Conservation (phyloP, 306 rosid species). For the Ormosia semicastrata region DNA sequence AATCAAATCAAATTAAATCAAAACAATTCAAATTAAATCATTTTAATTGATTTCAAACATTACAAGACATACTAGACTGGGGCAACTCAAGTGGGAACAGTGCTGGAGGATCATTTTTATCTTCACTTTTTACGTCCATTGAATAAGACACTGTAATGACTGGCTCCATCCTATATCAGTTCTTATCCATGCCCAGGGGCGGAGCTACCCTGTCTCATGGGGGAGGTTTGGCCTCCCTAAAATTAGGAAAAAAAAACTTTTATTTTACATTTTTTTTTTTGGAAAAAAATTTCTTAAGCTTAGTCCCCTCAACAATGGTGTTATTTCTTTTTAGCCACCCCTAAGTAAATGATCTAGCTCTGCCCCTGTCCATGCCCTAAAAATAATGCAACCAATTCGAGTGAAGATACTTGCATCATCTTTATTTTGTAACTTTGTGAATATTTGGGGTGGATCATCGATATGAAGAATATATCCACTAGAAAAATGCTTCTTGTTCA, state of each 20-base stretch:
- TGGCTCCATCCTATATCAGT: not conserved
- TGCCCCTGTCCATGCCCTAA: not conserved
- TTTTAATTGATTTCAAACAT: too few species aligned
- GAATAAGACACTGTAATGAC: not conserved
- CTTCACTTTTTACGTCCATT: conserved; percentile 4
- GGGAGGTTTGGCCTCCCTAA: too few species aligned
- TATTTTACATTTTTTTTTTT: too few species aligned
- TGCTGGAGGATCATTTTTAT: not conserved
- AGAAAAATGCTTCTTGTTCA: not conserved
- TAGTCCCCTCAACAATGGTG: too few species aligned
- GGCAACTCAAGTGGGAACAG: not conserved
- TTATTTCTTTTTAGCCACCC: too few species aligned
- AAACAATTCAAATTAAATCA: too few species aligned
- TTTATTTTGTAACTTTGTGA: conserved; percentile 14
- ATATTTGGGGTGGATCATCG: not conserved
- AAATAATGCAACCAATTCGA: not conserved
- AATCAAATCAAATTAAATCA: too few species aligned
- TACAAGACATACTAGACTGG: not conserved
- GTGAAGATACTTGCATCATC: conserved; percentile 11
- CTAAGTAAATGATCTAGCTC: too few species aligned
- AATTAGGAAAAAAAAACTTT: too few species aligned
- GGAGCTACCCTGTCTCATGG: too few species aligned
- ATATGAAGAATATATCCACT: conserved; percentile 8
- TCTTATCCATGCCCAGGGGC: not conserved
- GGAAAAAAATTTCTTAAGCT: too few species aligned